Evolutionary conservation across 1,284 basidiomycete species (phyloP), one percentile per base, ranked within the genome.

Genomic region (Leccinum fallax): DNA sequence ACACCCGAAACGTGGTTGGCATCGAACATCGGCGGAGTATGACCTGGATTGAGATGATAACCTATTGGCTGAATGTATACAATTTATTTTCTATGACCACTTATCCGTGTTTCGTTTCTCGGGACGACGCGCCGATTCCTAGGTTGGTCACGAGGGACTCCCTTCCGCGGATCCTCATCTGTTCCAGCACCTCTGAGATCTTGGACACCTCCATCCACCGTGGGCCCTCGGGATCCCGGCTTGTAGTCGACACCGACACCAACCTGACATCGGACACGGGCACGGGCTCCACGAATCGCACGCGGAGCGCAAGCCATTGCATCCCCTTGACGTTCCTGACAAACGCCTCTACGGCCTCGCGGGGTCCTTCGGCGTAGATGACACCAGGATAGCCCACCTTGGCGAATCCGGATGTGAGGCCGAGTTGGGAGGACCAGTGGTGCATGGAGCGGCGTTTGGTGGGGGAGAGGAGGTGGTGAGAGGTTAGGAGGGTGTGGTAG

Each of bases 321-420:
- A 91, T 90, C 26, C 80, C 82, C 71, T 87, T 90, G 58, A 92
- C 83, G 60, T 87, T 87, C 16, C 72, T 74, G 2, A 89, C 82
- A 67, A 91, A 91, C 65, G 87, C 85, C 65, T 85, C 81, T 19
- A 92, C 76, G 59, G 83, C 77, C 9, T 78, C 74, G 52, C 77
- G 75, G 8, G 70, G 68, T 2, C 90, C 90, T 66, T 87, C 79
- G 21, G 82, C 86, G 64, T 91, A 93, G 59, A 92, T 88, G 52
- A 89, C 79, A 5, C 89, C 89, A 1, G 90, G 89, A 68, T 92
- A 83, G 0, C 90, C 89, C 13, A 88, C 80, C 74, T 92, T 92
- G 5, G 87, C 85, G 69, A 91, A 92, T 0, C 90, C 89, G 0
- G 15, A 26, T 2, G 76, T 70, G 16, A 92, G 70, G 2, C 78